Conservation (phyloP, 2,329 filamentous ascomycete genomes). For the Passalora sequoiae region DNA sequence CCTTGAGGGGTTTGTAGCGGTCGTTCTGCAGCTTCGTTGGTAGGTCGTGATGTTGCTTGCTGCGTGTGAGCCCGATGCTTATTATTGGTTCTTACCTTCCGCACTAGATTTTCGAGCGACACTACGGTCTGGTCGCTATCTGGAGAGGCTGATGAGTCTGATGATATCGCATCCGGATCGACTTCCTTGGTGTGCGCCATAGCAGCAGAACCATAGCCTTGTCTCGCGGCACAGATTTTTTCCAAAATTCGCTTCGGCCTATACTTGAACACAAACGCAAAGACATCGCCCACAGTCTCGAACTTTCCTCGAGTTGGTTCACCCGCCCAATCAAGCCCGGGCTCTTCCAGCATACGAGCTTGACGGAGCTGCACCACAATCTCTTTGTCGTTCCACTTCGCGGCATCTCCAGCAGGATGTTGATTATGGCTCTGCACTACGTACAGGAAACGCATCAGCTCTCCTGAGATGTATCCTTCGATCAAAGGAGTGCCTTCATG, state of each 20-base stretch:
- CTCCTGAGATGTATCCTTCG: not conserved
- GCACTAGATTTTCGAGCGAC: too few relatives aligned
- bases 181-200: too few relatives aligned
- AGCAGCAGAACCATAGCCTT: too few relatives aligned
- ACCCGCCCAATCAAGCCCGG: not conserved
- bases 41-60: too few relatives aligned
- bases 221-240: too few relatives aligned
- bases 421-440: not conserved
- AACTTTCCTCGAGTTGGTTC: not conserved
- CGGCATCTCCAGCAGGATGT: not conserved
- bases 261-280: slow-evolving; percentile 8
- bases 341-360: not conserved
- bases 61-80: too few relatives aligned
- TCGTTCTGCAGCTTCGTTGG: too few relatives aligned
- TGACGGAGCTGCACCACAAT: slow-evolving; percentile 6
- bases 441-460: slow-evolving; percentile 1
- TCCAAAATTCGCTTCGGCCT: not conserved
- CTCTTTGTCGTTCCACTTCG: slow-evolving; percentile 3
- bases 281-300: not conserved
- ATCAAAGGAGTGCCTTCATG: not conserved
- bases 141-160: too few relatives aligned
- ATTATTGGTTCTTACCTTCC: too few relatives aligned
- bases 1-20: too few relatives aligned
- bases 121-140: too few relatives aligned
- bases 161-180: too few relatives aligned